These are phyloP conservation scores for Gastroboletus turbinatus DNA, from an alignment of 1,284 basidiomycete species.

Conservation along the genomic window DNA sequence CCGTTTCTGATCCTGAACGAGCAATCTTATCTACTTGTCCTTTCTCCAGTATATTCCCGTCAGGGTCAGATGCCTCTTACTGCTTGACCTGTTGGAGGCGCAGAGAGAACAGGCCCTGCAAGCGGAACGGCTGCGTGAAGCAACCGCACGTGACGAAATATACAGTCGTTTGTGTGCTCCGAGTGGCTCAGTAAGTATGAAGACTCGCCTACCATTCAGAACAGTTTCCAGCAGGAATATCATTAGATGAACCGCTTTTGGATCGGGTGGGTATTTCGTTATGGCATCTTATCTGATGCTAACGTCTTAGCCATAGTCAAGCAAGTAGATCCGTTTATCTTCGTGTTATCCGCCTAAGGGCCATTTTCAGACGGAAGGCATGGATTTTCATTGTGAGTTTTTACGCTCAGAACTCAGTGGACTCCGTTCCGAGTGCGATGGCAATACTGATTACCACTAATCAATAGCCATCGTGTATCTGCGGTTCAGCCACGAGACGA, in stretches of 20 bases:
- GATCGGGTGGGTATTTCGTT: slow-evolving; percentile 35
- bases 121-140: slow-evolving; percentile 29
- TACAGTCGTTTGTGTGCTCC: slow-evolving; percentile 2
- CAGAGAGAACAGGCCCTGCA: slow-evolving; percentile 30
- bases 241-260: slow-evolving; percentile 37
- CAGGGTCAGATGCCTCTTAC: slow-evolving; percentile 33
- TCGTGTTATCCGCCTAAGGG: slow-evolving; percentile 5
- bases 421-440: slow-evolving; percentile 8
- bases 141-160: slow-evolving; percentile 27
- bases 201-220: slow-evolving; percentile 34
- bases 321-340: slow-evolving; percentile 28
- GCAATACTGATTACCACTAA: not conserved
- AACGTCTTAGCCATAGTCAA: slow-evolving; percentile 35
- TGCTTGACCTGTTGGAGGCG: slow-evolving; percentile 33
- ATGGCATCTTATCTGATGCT: slow-evolving; percentile 15
- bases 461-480: not conserved
- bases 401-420: slow-evolving; percentile 30
- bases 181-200: slow-evolving; percentile 24
- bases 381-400: slow-evolving; percentile 28
- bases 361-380: slow-evolving; percentile 33
- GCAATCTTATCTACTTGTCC: slow-evolving; percentile 2
- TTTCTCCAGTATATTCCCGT: slow-evolving; percentile 30
- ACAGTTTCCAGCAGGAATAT: slow-evolving; percentile 36
- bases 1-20: slow-evolving; percentile 2
- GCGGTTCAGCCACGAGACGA: not conserved